Percentiles rank a stretch among this genome's conserved stretches.
phyloP scores from a whole-genome alignment of 2,329 filamentous ascomycete genomes.

The Scytalidium sp. region DNA sequence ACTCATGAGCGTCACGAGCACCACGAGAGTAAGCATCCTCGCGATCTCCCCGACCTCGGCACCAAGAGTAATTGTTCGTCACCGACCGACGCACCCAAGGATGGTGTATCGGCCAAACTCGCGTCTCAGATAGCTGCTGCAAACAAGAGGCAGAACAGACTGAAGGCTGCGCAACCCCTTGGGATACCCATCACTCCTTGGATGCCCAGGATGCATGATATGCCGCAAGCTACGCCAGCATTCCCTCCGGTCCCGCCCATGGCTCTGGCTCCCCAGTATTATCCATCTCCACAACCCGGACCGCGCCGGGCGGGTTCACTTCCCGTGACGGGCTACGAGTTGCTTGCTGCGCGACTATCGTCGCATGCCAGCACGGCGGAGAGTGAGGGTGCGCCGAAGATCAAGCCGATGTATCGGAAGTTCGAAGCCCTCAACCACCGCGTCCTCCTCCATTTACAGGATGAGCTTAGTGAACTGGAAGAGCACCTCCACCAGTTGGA shows the following conservation, averaged over 20 bases:
- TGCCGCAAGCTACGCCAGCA: constrained; percentile 34
- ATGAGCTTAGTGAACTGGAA: constrained; percentile 79
- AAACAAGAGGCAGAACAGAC: constrained; percentile 23
- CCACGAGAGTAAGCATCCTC: constrained; percentile 1
- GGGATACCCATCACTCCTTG: too few relatives aligned
- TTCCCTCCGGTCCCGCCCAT: constrained; percentile 17
- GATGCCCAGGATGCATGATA: constrained; percentile 27
- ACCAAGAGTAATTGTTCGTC: neutral
- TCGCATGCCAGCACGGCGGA: constrained; percentile 16
- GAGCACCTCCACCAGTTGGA: constrained; percentile 73
- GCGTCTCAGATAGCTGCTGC: constrained; percentile 27
- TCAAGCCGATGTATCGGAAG: constrained; percentile 70
- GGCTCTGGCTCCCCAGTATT: constrained; percentile 33
- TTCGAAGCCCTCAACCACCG: constrained; percentile 83
- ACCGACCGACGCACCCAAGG: constrained; percentile 8
- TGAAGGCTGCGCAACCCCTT: constrained; percentile 20
- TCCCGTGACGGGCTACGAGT: constrained; percentile 57
- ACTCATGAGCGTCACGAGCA: constrained; percentile 7
- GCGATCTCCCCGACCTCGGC: too few relatives aligned
- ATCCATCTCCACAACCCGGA: constrained; percentile 24
- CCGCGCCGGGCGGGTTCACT: constrained; percentile 36
- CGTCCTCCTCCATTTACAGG: constrained; percentile 77
- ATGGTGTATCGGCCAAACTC: constrained; percentile 23
- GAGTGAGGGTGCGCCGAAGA: constrained; percentile 12
- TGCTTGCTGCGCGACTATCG: constrained; percentile 55